phyloP scores from a whole-genome alignment of 2,329 filamentous ascomycete species.

The Xylariaceae sp. region DNA sequence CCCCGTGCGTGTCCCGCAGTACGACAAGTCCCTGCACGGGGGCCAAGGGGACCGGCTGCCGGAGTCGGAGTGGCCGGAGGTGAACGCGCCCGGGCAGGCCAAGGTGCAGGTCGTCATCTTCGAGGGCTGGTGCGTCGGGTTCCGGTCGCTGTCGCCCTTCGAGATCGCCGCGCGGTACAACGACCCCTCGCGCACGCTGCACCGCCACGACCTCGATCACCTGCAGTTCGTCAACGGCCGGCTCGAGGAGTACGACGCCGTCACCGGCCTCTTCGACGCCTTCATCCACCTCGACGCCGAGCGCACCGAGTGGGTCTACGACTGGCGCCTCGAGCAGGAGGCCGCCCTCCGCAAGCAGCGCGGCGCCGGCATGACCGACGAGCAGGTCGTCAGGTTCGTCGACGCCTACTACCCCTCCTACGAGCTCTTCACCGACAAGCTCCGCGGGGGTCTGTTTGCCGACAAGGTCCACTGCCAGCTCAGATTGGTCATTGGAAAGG shows the following conservation, averaged over 20 bases:
- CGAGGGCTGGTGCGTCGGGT: conserved; percentile 89
- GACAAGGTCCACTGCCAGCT: conserved; percentile 49
- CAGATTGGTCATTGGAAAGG: conserved; percentile 54
- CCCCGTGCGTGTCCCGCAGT: conserved; percentile 59
- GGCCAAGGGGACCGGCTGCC: conserved; percentile 73
- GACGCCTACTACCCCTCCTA: conserved; percentile 66
- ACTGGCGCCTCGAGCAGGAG: conserved; percentile 81
- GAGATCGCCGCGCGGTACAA: conserved; percentile 48
- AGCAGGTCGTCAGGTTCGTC: conserved; percentile 71
- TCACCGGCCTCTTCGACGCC: conserved; percentile 47
- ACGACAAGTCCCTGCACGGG: conserved; percentile 74
- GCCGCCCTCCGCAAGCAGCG: conserved; percentile 58
- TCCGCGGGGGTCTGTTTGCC: conserved; percentile 53
- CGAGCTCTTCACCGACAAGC: conserved; percentile 58
- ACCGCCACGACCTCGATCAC: conserved; percentile 43
- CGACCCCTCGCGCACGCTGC: conserved; percentile 44
- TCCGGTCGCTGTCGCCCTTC: conserved; percentile 55
- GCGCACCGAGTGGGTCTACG: conserved; percentile 70
- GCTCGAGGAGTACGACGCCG: conserved; percentile 41
- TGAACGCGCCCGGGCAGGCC: conserved; percentile 46
- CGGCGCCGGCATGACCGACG: conserved; percentile 75
- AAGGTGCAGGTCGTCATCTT: conserved; percentile 66
- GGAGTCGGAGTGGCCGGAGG: conserved; percentile 52
- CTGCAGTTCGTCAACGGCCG: conserved; percentile 46
- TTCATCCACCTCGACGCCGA: conserved; percentile 63